phyloP scores from a whole-genome alignment of 805 yeast genomes.

The Yarrowia bubula region DNA sequence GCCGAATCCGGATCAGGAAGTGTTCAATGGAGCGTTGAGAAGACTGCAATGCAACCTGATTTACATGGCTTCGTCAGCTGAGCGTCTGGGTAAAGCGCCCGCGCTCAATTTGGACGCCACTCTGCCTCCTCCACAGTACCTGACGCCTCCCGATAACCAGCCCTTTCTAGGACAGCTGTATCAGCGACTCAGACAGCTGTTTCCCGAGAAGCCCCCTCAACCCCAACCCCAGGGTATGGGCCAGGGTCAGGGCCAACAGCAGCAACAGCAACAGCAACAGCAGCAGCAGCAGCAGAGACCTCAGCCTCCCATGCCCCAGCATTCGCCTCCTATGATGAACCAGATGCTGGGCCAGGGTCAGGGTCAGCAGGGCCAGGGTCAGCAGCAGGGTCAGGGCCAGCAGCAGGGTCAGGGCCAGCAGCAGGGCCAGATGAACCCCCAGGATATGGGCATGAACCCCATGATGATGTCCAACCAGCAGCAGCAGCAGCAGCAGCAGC shows the following conservation, averaged over 20 bases:
- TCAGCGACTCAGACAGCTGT: conserved; percentile 15
- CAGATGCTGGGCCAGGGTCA: conserved; percentile 12
- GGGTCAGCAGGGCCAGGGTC: not conserved
- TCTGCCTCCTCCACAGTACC: not conserved
- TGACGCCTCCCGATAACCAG: conserved; percentile 26
- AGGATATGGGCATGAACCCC: conserved; percentile 21
- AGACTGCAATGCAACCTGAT: conserved; percentile 41
- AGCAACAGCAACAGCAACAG: conserved; percentile 22
- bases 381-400: not conserved
- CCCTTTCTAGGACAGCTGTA: conserved; percentile 1
- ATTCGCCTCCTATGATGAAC: conserved; percentile 29
- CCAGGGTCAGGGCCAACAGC: conserved; percentile 25
- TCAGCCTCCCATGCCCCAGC: conserved; percentile 28
- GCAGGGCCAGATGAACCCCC: not conserved
- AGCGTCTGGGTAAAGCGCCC: conserved; percentile 24
- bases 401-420: not conserved
- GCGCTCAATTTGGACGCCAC: conserved; percentile 4
- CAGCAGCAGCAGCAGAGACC: not conserved
- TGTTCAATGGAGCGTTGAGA: conserved; percentile 35
- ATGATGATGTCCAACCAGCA: conserved; percentile 13
- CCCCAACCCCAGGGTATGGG: not conserved
- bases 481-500: conserved; percentile 7
- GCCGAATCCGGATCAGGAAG: conserved; percentile 28
- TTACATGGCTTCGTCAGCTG: conserved; percentile 39
- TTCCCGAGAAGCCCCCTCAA: not conserved